Conservation (phyloP, 202 grass and related monocot species). For the Carex arenaria region DNA sequence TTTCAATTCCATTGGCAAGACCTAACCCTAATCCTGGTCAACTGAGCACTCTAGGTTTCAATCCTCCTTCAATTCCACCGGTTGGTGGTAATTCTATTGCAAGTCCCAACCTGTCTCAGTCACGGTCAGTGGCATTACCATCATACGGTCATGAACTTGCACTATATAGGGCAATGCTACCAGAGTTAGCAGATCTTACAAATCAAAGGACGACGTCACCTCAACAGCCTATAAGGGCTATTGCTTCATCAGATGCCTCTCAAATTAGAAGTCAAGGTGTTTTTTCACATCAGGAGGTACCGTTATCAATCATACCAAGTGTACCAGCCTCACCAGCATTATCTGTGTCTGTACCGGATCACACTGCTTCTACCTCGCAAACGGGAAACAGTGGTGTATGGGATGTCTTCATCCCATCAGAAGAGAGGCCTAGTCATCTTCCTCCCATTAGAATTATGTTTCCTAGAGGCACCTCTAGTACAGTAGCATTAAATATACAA, state of each 20-base stretch:
- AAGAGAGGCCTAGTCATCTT: not conserved
- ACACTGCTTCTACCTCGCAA: not conserved
- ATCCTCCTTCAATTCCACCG: not conserved
- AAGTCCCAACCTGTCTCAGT: not conserved
- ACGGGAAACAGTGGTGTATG: not conserved
- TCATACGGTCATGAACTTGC: not conserved
- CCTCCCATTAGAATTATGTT: not conserved
- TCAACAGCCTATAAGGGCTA: not conserved
- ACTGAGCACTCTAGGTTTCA: not conserved
- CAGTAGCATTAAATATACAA: not conserved
- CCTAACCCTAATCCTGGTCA: not conserved
- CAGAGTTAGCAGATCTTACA: not conserved
- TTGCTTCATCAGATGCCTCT: not conserved
- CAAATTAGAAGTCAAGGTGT: slow-evolving; percentile 1
- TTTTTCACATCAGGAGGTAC: not conserved
- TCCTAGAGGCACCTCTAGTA: not conserved
- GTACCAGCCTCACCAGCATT: not conserved
- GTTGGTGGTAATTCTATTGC: not conserved
- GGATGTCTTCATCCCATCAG: not conserved
- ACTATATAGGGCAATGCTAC: not conserved
- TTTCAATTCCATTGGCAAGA: not conserved
- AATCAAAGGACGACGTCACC: not conserved
- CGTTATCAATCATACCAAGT: not conserved
- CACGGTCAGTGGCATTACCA: not conserved
- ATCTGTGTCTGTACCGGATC: not conserved